Evolutionary conservation across 768 basidiomycete genomes (phyloP).

Genomic region (Candolleomyces eurysporus): DNA sequence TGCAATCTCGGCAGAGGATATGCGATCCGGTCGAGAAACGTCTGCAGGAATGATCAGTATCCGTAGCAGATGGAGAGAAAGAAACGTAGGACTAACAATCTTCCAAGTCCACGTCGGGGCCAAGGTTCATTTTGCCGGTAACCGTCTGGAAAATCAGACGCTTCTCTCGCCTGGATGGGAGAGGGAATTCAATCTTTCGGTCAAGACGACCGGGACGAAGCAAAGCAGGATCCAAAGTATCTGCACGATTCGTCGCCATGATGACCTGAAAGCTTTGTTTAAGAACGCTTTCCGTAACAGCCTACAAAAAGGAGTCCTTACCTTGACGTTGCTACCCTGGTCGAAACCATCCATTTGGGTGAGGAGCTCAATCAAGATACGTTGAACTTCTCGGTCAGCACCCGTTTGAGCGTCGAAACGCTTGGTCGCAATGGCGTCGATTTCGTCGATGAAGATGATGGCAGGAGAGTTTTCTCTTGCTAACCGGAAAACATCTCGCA

Average conservation of each 20-base stretch:
- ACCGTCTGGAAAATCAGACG: conserved; percentile 98
- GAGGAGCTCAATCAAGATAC: conserved; percentile 92
- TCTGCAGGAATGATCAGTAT: conserved; percentile 46
- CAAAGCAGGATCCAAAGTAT: conserved; percentile 95
- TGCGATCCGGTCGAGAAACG: conserved; percentile 92
- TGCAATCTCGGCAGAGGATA: conserved; percentile 94
- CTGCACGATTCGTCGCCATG: conserved; percentile 99
- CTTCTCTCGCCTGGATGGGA: conserved; percentile 91
- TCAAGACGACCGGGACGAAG: conserved; percentile 97
- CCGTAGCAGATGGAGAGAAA: not conserved
- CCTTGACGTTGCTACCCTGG: conserved; percentile 98
- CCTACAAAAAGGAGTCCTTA: conserved; percentile 24
- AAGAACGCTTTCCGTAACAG: not conserved
- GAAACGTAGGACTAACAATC: conserved; percentile 68
- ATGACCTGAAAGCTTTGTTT: conserved; percentile 66
- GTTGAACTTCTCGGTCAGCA: conserved; percentile 97
- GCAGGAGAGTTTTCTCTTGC: conserved; percentile 96
- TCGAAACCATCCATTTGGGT: conserved; percentile 99
- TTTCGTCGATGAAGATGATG: conserved; percentile 99
- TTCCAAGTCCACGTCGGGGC: conserved; percentile 96
- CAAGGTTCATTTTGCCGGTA: conserved; percentile 95
- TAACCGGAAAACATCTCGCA: conserved; percentile 97
- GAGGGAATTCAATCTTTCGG: conserved; percentile 97
- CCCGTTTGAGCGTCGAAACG: conserved; percentile 99
- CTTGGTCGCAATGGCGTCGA: conserved; percentile 98